Evolutionary conservation across 805 yeast genomes (phyloP), one percentile per base, ranked within the genome.

Genomic region (Debaryomyces prosopidis): DNA sequence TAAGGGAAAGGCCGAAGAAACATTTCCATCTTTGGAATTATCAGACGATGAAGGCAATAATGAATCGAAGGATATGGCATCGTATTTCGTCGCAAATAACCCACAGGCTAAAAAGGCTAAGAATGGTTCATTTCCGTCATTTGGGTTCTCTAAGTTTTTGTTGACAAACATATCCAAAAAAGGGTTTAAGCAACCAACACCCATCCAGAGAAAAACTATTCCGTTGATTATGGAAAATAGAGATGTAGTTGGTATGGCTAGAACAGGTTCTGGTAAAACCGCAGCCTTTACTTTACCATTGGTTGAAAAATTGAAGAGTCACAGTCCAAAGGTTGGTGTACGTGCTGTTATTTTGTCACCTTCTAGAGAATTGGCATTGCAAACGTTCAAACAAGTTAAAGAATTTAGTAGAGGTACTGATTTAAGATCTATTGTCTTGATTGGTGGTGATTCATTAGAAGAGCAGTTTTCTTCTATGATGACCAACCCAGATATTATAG

Each of bases 191-290:
- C 94, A 87, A 53, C 99, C 99, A 11, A 94, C 99, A 0, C 99
- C 99, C 1, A 94, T 94, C 65, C 99, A 94, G 69, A 78, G 99
- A 52, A 94, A 92, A 62, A 85, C 99, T 2, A 88, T 94, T 47
- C 99, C 99, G 0, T 73, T 90, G 44, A 84, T 94, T 47, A 72
- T 94, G 71, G 89, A 87, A 39, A 86, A 82, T 44, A 77, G 95
- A 60, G 99, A 94, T 68, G 96, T 94, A 35, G 99, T 94, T 12
- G 99, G 97, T 62, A 94, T 94, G 99, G 99, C 99, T 12, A 80
- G 99, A 60, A 94, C 99, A 0, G 99, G 99, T 58, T 88, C 96
- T 19, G 99, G 99, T 76, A 94, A 94, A 63, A 94, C 99, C 0
- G 99, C 99, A 7, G 98, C 99, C 1, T 94, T 94, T 63, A 79